Percentiles rank a stretch among this genome's conserved stretches.
Conservation (phyloP, 331 rosid species). For the Cydonia oblonga region DNA sequence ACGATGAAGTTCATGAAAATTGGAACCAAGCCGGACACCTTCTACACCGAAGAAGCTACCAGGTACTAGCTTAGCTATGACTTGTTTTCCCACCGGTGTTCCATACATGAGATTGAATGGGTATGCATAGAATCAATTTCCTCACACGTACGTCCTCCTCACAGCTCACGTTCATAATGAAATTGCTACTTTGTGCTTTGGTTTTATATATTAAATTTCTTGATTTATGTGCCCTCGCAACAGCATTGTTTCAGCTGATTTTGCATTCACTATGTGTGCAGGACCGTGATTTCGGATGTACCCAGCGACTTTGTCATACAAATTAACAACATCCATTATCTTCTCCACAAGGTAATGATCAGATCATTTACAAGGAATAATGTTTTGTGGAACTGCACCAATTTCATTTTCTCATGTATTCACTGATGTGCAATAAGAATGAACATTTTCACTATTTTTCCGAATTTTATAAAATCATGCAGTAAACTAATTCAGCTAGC, state of each 20-base stretch:
- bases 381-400: background rate
- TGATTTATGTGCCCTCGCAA: background rate
- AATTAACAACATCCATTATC: conserved; percentile 54
- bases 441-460: background rate
- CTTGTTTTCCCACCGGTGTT: background rate
- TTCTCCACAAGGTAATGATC: conserved; percentile 65
- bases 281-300: conserved; percentile 72
- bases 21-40: conserved; percentile 88
- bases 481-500: background rate
- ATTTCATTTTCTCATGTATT: background rate
- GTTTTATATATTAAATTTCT: background rate
- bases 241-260: background rate
- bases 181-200: background rate
- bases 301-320: conserved; percentile 60
- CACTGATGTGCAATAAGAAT: background rate
- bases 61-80: conserved; percentile 31
- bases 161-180: background rate
- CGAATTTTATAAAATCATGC: background rate
- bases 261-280: conserved; percentile 9
- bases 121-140: background rate
- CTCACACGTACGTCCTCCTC: background rate
- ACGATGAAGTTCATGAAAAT: conserved; percentile 96
- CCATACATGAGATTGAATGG: background rate
- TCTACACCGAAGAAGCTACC: conserved; percentile 79
- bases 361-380: background rate